Percentiles rank a stretch among this genome's conserved stretches.
These are phyloP conservation scores for Aureobasidium sp. DNA, from an alignment of 2,329 filamentous ascomycete genomes.

Conservation along the genomic window DNA sequence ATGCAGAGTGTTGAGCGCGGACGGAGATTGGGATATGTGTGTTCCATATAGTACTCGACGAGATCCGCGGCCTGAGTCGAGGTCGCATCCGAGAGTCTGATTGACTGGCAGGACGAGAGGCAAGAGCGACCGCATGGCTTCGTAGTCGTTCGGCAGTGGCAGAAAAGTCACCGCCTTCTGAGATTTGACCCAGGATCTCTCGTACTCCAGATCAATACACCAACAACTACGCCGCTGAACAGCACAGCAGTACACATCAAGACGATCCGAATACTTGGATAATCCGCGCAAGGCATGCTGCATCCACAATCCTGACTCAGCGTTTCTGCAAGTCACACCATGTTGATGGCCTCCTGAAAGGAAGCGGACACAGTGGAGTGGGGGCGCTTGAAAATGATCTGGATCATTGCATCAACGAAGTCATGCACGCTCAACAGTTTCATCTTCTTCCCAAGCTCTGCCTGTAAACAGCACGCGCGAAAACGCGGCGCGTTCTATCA, in stretches of 20 bases:
- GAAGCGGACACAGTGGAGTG: neutral
- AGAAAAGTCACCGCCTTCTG: neutral
- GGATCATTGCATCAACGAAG: neutral
- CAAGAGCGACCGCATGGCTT: neutral
- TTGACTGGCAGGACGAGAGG: neutral
- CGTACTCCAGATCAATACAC: neutral
- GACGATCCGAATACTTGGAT: neutral
- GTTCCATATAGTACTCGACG: neutral
- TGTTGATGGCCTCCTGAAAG: neutral
- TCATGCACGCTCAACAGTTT: neutral
- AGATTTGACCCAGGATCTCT: too few species aligned
- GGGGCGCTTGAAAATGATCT: neutral
- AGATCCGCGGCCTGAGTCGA: neutral
- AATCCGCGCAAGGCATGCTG: neutral
- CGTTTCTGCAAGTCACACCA: neutral
- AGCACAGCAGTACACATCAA: neutral
- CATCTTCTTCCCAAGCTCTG: neutral
- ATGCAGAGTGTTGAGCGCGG: neutral
- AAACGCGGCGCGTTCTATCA: neutral
- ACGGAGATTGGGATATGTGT: neutral
- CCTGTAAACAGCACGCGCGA: neutral
- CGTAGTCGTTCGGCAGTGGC: neutral
- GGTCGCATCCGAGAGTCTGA: neutral
- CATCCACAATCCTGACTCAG: neutral
- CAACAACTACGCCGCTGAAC: neutral